Conservation (phyloP, 176 grass and related monocot genomes). For the Oryza nivara region DNA sequence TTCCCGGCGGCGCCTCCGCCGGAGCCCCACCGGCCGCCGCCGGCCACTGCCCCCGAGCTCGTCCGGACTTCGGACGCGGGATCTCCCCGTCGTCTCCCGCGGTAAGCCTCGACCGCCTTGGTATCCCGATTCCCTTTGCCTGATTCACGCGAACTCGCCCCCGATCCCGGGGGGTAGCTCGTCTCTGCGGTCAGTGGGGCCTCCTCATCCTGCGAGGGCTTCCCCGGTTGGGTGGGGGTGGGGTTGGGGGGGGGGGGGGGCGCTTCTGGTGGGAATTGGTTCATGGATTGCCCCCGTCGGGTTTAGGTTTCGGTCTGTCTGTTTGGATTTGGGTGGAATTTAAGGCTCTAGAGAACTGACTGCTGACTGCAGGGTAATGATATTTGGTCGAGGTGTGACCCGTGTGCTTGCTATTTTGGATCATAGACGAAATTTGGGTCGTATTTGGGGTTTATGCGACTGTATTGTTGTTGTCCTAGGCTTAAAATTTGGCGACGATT, state of each 20-base stretch:
- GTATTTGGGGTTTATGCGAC: not conserved
- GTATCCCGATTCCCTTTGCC: not conserved
- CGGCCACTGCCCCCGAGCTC: not conserved
- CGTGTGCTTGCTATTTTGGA: not conserved
- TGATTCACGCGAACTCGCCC: not conserved
- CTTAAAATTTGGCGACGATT: not conserved
- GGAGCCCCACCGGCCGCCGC: not conserved
- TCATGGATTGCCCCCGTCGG: not conserved
- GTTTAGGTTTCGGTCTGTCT: not conserved
- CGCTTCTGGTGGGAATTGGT: not conserved
- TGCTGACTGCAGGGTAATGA: not conserved
- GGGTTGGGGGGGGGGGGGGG: too few species aligned
- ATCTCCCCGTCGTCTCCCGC: not conserved
- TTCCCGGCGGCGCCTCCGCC: not conserved
- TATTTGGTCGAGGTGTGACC: not conserved
- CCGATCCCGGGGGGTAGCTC: not conserved
- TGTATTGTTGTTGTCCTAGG: not conserved
- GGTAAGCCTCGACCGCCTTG: conserved; percentile 4
- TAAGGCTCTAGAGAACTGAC: not conserved
- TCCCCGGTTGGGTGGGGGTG: not conserved
- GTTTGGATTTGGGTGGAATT: conserved; percentile 19
- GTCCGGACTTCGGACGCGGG: too few species aligned
- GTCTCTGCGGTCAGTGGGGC: too few species aligned
- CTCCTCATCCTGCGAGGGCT: not conserved
- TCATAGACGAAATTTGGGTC: not conserved